A percentile compares a stretch with the other conserved stretches of the same genome.
These are phyloP conservation scores for Colletotrichum noveboracense DNA, from an alignment of 2,329 filamentous ascomycete genomes.

Conservation along the genomic window DNA sequence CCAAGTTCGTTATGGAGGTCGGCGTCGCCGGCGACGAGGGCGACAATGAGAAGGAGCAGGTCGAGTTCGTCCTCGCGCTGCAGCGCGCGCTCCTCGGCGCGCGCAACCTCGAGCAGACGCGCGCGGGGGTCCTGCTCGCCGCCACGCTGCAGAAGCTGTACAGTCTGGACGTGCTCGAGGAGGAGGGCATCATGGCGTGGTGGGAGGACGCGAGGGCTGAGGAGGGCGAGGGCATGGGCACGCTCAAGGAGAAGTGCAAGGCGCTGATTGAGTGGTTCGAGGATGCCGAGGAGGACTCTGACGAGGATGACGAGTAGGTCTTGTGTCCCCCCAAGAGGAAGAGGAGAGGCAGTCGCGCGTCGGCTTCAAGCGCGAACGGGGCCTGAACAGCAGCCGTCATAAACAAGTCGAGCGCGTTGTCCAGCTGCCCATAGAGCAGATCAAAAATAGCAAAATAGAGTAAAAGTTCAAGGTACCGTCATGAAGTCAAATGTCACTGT, in stretches of 20 bases:
- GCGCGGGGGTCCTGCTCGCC: constrained; percentile 70
- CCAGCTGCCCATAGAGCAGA: neutral
- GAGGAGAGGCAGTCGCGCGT: neutral
- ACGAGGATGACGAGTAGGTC: constrained; percentile 31
- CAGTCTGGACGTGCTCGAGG: constrained; percentile 82
- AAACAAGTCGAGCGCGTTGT: neutral
- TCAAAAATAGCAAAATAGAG: neutral
- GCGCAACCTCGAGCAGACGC: constrained; percentile 59
- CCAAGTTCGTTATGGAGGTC: constrained; percentile 63
- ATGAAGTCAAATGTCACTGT: neutral
- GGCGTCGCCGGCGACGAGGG: constrained; percentile 68
- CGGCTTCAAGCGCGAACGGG: neutral
- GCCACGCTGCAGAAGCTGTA: constrained; percentile 86
- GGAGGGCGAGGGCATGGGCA: constrained; percentile 71
- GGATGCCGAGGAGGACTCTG: constrained; percentile 70
- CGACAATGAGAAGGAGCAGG: constrained; percentile 75
- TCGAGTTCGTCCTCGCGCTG: constrained; percentile 82
- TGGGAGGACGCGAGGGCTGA: constrained; percentile 77
- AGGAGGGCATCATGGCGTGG: constrained; percentile 88
- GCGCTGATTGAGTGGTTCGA: constrained; percentile 85
- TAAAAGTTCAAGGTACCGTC: neutral
- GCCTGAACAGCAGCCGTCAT: neutral
- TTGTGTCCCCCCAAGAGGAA: neutral
- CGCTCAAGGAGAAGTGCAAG: constrained; percentile 74
- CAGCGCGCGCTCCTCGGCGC: constrained; percentile 78